A percentile compares a stretch with the other conserved stretches of the same genome.
phyloP scores from a whole-genome alignment of 2,329 filamentous ascomycete species.

The Cladosporium sp. region DNA sequence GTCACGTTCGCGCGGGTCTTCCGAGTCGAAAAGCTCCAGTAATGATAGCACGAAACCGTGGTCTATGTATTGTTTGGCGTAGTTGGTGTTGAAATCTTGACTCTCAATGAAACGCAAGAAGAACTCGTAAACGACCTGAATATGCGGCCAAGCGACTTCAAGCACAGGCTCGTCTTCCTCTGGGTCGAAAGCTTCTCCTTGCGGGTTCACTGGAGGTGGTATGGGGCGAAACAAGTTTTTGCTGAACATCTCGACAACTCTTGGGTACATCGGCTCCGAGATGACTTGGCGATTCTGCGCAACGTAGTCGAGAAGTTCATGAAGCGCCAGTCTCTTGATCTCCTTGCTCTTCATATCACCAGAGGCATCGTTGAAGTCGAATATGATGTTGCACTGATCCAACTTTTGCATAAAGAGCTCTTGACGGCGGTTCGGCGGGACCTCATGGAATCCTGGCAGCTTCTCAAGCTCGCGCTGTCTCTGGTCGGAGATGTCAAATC shows the following conservation, averaged over 20 bases:
- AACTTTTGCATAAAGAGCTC: constrained; percentile 99
- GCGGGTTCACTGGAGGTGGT: constrained; percentile 93
- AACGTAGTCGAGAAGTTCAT: constrained; percentile 96
- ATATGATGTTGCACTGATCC: constrained; percentile 99
- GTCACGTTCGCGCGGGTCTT: constrained; percentile 93
- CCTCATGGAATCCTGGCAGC: constrained; percentile 95
- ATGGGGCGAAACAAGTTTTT: constrained; percentile 98
- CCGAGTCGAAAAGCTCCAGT: constrained; percentile 96
- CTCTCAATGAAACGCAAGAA: constrained; percentile 98
- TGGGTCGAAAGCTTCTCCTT: constrained; percentile 96
- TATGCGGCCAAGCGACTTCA: constrained; percentile 98
- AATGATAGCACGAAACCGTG: constrained; percentile 94
- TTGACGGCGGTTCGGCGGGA: constrained; percentile 88
- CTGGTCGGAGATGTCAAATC: constrained; percentile 96
- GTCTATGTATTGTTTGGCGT: constrained; percentile 97
- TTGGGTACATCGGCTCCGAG: constrained; percentile 97
- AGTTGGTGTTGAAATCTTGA: constrained; percentile 99
- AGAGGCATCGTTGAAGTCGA: constrained; percentile 98
- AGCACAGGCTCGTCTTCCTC: constrained; percentile 98
- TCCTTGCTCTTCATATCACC: constrained; percentile 99
- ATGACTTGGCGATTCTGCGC: constrained; percentile 98
- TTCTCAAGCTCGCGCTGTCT: constrained; percentile 87
- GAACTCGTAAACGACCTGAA: constrained; percentile 99
- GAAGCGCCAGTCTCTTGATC: constrained; percentile 93
- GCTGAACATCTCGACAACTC: constrained; percentile 98